A percentile compares a stretch with the other conserved stretches of the same genome.
phyloP scores from a whole-genome alignment of 163 green algal genomes.

The Scenedesmus sp. region DNA sequence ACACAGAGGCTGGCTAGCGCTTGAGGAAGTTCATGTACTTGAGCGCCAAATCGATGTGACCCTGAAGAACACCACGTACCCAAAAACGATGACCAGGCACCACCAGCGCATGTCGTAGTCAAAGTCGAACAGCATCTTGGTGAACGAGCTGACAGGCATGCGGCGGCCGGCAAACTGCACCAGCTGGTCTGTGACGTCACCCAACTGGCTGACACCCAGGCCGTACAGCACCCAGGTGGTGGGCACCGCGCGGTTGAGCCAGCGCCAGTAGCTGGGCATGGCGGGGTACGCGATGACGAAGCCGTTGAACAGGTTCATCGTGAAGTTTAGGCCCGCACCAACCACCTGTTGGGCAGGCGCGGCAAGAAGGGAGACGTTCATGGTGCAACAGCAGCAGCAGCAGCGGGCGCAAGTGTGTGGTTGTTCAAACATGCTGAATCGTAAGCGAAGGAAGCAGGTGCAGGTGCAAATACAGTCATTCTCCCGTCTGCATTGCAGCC shows the following conservation, averaged over 20 bases:
- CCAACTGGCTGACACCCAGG: slow-evolving; percentile 71
- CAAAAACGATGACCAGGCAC: slow-evolving; percentile 61
- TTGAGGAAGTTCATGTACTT: slow-evolving; percentile 70
- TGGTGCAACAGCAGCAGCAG: background rate
- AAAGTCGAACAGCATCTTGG: slow-evolving; percentile 65
- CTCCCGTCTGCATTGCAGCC: too few relatives aligned
- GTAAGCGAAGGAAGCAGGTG: background rate
- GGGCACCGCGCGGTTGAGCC: slow-evolving; percentile 75
- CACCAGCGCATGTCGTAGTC: slow-evolving; percentile 65
- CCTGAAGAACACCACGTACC: slow-evolving; percentile 67
- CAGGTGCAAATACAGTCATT: too few relatives aligned
- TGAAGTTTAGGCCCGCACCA: slow-evolving; percentile 62
- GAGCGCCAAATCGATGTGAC: slow-evolving; percentile 64
- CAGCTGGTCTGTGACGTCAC: slow-evolving; percentile 43
- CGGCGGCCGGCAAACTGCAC: slow-evolving; percentile 23
- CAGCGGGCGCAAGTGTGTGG: background rate
- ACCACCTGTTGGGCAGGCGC: slow-evolving; percentile 48
- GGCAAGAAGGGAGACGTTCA: background rate
- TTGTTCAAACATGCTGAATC: too few relatives aligned
- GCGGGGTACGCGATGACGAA: slow-evolving; percentile 74
- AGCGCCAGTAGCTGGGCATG: slow-evolving; percentile 70
- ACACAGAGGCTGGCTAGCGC: background rate
- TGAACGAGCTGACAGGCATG: slow-evolving; percentile 27
- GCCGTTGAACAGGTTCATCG: slow-evolving; percentile 75
- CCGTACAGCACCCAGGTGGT: slow-evolving; percentile 79